phyloP scores from a whole-genome alignment of 441 rosid species.

The Kokia cookei region DNA sequence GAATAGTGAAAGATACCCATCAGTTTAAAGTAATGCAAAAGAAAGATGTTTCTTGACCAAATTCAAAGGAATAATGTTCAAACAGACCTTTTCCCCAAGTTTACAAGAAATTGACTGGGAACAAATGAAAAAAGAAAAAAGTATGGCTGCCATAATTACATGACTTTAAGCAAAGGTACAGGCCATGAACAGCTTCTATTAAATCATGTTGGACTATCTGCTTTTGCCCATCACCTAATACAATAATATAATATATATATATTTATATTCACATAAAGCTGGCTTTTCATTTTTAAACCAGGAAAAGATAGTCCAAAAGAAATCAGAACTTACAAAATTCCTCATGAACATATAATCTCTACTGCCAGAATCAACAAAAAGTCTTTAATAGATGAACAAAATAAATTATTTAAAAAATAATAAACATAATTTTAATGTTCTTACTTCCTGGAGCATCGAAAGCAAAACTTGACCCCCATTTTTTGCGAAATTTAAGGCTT shows the following conservation, averaged over 20 bases:
- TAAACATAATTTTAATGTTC: background rate
- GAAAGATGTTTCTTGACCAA: slow-evolving; percentile 1
- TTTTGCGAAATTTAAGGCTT: background rate
- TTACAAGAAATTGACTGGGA: background rate
- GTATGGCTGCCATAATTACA: slow-evolving; percentile 5
- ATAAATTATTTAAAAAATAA: background rate
- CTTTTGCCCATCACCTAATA: background rate
- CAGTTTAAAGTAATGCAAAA: background rate
- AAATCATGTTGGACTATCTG: background rate
- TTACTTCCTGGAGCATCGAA: too few species aligned
- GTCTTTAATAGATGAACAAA: too few species aligned
- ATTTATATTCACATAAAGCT: background rate
- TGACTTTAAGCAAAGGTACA: background rate
- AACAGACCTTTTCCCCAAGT: background rate
- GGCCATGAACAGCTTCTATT: background rate
- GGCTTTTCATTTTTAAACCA: background rate
- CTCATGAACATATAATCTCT: background rate
- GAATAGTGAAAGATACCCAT: background rate
- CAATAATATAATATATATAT: background rate
- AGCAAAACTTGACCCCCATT: too few species aligned
- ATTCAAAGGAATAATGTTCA: background rate
- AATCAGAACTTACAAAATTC: background rate
- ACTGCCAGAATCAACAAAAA: background rate
- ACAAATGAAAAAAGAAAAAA: background rate
- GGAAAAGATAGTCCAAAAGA: background rate